Conservation (phyloP, 148 eudicot genomes). For the Rhododendron kiyosumense region DNA sequence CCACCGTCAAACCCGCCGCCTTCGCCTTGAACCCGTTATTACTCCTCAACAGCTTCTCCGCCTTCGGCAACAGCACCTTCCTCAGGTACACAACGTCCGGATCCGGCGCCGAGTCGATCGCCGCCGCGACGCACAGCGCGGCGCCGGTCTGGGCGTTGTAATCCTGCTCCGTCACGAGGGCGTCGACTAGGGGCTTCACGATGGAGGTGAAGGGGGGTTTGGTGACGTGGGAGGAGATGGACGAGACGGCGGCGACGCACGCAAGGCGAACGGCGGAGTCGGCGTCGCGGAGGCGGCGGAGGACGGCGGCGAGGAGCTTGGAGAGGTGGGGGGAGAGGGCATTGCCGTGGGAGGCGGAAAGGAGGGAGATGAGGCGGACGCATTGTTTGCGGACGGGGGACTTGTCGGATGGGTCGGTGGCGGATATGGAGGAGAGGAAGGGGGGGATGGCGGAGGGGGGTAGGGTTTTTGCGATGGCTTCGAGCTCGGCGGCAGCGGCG, state of each 20-base stretch:
- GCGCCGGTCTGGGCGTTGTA: constrained; percentile 56
- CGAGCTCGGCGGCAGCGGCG: constrained; percentile 69
- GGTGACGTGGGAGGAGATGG: constrained; percentile 40
- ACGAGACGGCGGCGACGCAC: constrained; percentile 32
- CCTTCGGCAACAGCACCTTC: constrained; percentile 23
- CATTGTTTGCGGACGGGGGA: constrained; percentile 58
- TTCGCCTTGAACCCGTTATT: constrained; percentile 68
- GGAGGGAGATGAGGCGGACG: constrained; percentile 45
- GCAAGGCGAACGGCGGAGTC: constrained; percentile 67
- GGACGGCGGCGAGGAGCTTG: constrained; percentile 53
- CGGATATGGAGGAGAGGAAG: constrained; percentile 67
- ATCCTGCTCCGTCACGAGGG: constrained; percentile 79
- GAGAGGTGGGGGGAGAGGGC: constrained; percentile 53
- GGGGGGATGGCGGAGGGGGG: constrained; percentile 47
- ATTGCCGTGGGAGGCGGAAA: constrained; percentile 46
- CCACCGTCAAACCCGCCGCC: constrained; percentile 37
- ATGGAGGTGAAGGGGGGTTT: constrained; percentile 45
- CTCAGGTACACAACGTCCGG: constrained; percentile 32
- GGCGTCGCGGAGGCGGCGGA: constrained; percentile 70
- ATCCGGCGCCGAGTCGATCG: constrained; percentile 45
- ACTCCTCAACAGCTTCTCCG: constrained; percentile 42
- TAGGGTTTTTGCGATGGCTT: constrained; percentile 57
- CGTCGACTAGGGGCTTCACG: constrained; percentile 48
- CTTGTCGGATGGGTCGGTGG: constrained; percentile 73
- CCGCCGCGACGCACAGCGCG: constrained; percentile 65